Evolutionary conservation across 2,329 filamentous ascomycete genomes (phyloP).

Genomic region (Alternaria brassicicola): DNA sequence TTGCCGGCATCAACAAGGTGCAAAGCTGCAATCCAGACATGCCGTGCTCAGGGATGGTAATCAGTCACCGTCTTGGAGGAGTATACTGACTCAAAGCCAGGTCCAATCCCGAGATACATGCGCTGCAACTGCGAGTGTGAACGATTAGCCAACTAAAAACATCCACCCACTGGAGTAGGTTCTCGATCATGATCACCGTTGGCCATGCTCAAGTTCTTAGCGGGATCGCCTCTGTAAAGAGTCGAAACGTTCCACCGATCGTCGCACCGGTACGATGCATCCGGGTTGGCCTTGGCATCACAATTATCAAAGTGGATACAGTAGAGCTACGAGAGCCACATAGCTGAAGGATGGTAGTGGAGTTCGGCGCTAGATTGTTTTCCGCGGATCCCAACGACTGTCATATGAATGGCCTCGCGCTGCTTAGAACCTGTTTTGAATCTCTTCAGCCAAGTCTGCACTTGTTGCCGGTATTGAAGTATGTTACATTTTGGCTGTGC

Average conservation of each 20-base stretch:
- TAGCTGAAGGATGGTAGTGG: constrained; percentile 11
- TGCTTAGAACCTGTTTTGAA: background rate
- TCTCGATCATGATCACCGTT: background rate
- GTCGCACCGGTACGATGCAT: constrained; percentile 18
- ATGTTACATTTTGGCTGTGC: constrained; percentile 5
- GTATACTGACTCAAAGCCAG: constrained; percentile 9
- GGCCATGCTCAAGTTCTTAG: constrained; percentile 6
- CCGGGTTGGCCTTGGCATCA: constrained; percentile 29
- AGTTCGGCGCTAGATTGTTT: constrained; percentile 11
- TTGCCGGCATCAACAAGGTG: background rate
- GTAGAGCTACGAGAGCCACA: constrained; percentile 11
- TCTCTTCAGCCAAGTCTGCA: background rate
- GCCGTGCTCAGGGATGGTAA: background rate
- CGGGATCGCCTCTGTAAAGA: constrained; percentile 4
- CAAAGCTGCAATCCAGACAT: constrained; percentile 1
- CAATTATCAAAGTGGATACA: constrained; percentile 19
- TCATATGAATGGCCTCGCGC: constrained; percentile 15
- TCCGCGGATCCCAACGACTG: constrained; percentile 4
- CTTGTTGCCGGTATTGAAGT: background rate
- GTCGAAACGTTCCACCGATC: constrained; percentile 24
- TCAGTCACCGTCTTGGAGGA: background rate
- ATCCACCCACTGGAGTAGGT: background rate
- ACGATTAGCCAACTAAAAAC: background rate
- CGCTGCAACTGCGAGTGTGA: constrained; percentile 13
- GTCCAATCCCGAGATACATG: background rate